phyloP scores from a whole-genome alignment of 768 basidiomycete species.

The Pulveroboletus sp. region DNA sequence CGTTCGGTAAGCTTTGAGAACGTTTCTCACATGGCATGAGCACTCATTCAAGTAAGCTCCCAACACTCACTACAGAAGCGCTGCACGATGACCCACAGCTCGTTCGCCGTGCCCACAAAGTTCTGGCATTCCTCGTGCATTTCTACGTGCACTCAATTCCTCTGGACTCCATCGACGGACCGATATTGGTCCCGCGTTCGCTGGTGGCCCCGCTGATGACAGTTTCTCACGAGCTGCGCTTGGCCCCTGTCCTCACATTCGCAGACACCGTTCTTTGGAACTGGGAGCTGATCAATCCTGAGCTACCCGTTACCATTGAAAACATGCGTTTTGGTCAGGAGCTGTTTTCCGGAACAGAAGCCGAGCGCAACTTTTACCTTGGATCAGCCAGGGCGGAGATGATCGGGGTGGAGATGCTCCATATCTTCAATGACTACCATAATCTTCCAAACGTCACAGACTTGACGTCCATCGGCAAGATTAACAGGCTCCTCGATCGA shows the following conservation, averaged over 20 bases:
- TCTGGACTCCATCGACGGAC: slow-evolving; percentile 30
- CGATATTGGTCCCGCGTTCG: slow-evolving; percentile 64
- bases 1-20: slow-evolving; percentile 47
- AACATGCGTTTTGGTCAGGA: slow-evolving; percentile 69
- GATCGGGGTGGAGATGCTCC: slow-evolving; percentile 79
- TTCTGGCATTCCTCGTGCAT: slow-evolving; percentile 84
- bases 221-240: slow-evolving; percentile 70
- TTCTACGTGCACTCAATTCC: slow-evolving; percentile 86
- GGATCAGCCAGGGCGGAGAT: slow-evolving; percentile 82
- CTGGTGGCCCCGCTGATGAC: slow-evolving; percentile 73
- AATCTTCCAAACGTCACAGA: slow-evolving; percentile 67
- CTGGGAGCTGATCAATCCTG: slow-evolving; percentile 57
- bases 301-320: slow-evolving; percentile 53
- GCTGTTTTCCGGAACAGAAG: slow-evolving; percentile 78
- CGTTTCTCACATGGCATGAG: slow-evolving; percentile 1
- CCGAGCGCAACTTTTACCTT: slow-evolving; percentile 83
- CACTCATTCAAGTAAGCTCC: slow-evolving; percentile 50
- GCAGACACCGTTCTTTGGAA: slow-evolving; percentile 98
- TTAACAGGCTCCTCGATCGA: slow-evolving; percentile 66
- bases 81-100: slow-evolving; percentile 53
- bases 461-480: slow-evolving; percentile 56
- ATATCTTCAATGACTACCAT: slow-evolving; percentile 82
- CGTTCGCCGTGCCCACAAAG: slow-evolving; percentile 82
- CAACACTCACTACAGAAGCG: slow-evolving; percentile 52
- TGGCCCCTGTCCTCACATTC: slow-evolving; percentile 94